These are phyloP conservation scores for Ogataea minuta DNA, from an alignment of 805 yeast species.

Conservation along the genomic window DNA sequence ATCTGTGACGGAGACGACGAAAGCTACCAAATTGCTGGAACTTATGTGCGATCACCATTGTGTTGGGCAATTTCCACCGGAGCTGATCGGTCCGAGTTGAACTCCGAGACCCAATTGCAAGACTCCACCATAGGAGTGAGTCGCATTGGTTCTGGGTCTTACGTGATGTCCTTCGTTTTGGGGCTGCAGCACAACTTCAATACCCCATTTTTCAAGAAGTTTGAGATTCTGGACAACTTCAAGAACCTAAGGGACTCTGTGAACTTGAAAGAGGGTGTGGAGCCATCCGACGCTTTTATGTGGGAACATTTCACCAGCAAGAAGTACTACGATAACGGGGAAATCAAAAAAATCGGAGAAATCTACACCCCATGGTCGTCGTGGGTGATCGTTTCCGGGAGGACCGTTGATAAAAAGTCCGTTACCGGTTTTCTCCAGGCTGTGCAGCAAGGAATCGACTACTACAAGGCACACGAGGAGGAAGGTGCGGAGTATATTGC, in stretches of 20 bases:
- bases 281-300: constrained; percentile 79
- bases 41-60: constrained; percentile 82
- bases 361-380: constrained; percentile 97
- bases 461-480: constrained; percentile 58
- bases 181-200: constrained; percentile 59
- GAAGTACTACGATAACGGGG: constrained; percentile 74
- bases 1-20: constrained; percentile 63
- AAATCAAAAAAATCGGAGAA: constrained; percentile 79
- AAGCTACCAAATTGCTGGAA: constrained; percentile 66
- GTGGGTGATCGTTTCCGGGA: constrained; percentile 71
- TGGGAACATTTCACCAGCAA: constrained; percentile 94
- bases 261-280: constrained; percentile 47
- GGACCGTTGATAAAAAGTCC: constrained; percentile 32
- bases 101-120: constrained; percentile 46
- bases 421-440: constrained; percentile 46
- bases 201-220: constrained; percentile 48
- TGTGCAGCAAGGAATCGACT: constrained; percentile 63
- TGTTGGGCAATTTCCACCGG: constrained; percentile 93
- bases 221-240: constrained; percentile 64
- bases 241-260: constrained; percentile 78
- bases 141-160: constrained; percentile 88
- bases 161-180: constrained; percentile 85
- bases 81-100: constrained; percentile 51
- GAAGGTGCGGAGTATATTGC: constrained; percentile 68
- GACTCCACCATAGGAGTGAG: constrained; percentile 74